A percentile compares a stretch with the other conserved stretches of the same genome.
Conservation (phyloP, 495 filamentous ascomycete species). For the Aspergillus indologenus region DNA sequence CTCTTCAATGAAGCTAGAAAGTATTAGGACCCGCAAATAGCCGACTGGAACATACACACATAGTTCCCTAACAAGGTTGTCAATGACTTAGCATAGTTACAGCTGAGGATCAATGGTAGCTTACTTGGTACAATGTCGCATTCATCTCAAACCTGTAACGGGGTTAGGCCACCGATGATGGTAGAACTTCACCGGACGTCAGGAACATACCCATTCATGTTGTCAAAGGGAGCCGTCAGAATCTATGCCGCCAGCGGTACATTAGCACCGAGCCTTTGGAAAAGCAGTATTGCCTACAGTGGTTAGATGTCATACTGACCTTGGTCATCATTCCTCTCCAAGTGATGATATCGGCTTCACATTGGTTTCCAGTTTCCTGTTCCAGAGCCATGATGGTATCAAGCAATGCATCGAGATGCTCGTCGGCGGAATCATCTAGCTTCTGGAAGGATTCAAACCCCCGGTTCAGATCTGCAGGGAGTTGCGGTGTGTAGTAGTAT, state of each 20-base stretch:
- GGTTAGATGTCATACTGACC: slow-evolving; percentile 37
- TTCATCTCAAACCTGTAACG: slow-evolving; percentile 86
- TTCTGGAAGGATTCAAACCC: slow-evolving; percentile 84
- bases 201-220: slow-evolving; percentile 66
- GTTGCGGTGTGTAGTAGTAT: slow-evolving; percentile 80
- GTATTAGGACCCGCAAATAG: slow-evolving; percentile 10
- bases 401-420: slow-evolving; percentile 83
- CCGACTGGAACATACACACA: slow-evolving; percentile 52
- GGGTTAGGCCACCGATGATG: slow-evolving; percentile 13
- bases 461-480: slow-evolving; percentile 67
- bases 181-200: background rate
- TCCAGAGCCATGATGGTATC: slow-evolving; percentile 72
- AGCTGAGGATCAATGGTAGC: slow-evolving; percentile 19
- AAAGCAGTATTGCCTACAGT: background rate
- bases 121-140: slow-evolving; percentile 82
- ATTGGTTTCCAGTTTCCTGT: slow-evolving; percentile 58
- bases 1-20: slow-evolving; percentile 84
- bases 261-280: background rate
- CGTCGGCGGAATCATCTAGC: slow-evolving; percentile 75
- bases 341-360: slow-evolving; percentile 78
- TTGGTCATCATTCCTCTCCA: slow-evolving; percentile 99
- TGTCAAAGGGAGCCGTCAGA: slow-evolving; percentile 77
- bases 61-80: slow-evolving; percentile 57
- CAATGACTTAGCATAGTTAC: slow-evolving; percentile 11
- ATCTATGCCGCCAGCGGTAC: slow-evolving; percentile 51